Evolutionary conservation across 2,329 filamentous ascomycete genomes (phyloP), one percentile per base, ranked within the genome.

Genomic region (Pestalotiopsis fici): DNA sequence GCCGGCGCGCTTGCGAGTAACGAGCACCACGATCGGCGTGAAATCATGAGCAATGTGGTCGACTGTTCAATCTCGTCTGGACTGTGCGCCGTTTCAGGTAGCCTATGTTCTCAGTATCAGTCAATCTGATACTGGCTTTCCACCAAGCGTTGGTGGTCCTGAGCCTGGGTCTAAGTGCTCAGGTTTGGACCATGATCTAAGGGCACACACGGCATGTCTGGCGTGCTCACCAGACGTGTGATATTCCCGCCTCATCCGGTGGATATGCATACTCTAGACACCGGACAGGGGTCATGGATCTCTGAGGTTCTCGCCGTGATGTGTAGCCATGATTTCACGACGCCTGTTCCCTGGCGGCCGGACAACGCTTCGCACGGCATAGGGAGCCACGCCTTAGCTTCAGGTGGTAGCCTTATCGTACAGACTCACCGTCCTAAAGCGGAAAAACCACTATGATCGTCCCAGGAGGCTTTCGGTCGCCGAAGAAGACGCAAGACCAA

Each of bases 401-500:
- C 28, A 43, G 68, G 69, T 72, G 67, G 68, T 60, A 75, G 71
- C 70, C 70, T 69, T 73, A 71, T 69, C 68, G 60, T 57, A 66
- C 67, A 68, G 65, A 65, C 64, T 66, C 65, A 67, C 23, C 47
- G 21, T 69, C 78, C 78, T 70, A 76, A 78, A 78, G 69, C 74
- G 77, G 79, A 74, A 79, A 76, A 72, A 72, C 76, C 71, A 74
- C 75, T 77, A 75, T 75, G 74, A 77, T 79, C 74, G 71, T n/a
- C 69, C 74, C 75, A 78, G 75, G 74, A 76, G 73, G 70, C 75
- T 82, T 57, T 83, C 82, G 82, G 82, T 82, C 73, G 80, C 82
- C 82, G 82, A 83, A 74, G 72, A 18, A 69, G 71, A 72, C 74
- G 73, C 73, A 76, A 35, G 74, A 72, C 69, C 79, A 80, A n/a